Evolutionary conservation across 2,329 filamentous ascomycete genomes (phyloP), one percentile per base, ranked within the genome.

Genomic region (Chrysoporthe austroafricana): DNA sequence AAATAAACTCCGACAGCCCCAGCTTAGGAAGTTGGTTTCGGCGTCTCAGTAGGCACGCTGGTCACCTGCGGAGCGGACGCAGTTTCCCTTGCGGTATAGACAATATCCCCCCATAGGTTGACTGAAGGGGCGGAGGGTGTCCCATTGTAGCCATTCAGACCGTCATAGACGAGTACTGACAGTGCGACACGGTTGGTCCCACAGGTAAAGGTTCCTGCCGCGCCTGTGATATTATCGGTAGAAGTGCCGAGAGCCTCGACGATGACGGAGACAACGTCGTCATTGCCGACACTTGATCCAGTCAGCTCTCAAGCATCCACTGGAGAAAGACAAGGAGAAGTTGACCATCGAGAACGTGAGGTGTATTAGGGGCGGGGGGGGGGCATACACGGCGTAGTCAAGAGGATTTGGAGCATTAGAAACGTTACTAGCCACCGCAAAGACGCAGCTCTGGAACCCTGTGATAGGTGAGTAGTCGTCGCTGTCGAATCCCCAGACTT

Each of bases 351-450:
- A 39, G 36, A 64, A 13, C 21, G 3, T 21, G 18, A 18, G 26
- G 26, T 26, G 26, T 26, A 26, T 26, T 26, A 26, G 26, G 26
- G 26, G 26, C 26, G 26, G 26, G 26, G 13, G 42, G 2, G 9
- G 57, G 9, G 26, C 67, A 36, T 64, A 69, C 67, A 66, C 21
- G 2, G 67, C 67, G 39, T 69, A 69, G 42, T 42, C 64, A 18
- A 36, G 21, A 16, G 64, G n/a, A 2, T 18, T 21, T 1, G 32
- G 4, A 11, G 42, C 8, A 26, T 9, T 16, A 9, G 14, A 26
- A 26, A 26, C 26, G 26, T 26, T 21, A 2, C 58, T 54, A 2
- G 56, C 58, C 14, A 66, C 43, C 2, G 67, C 67, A 9, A 69
- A 42, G 8, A 69, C 67, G 13, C 67, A 69, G 48, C 63, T 66